Evolutionary conservation across 768 basidiomycete genomes (phyloP).

Genomic region (Gautieria morchelliformis): DNA sequence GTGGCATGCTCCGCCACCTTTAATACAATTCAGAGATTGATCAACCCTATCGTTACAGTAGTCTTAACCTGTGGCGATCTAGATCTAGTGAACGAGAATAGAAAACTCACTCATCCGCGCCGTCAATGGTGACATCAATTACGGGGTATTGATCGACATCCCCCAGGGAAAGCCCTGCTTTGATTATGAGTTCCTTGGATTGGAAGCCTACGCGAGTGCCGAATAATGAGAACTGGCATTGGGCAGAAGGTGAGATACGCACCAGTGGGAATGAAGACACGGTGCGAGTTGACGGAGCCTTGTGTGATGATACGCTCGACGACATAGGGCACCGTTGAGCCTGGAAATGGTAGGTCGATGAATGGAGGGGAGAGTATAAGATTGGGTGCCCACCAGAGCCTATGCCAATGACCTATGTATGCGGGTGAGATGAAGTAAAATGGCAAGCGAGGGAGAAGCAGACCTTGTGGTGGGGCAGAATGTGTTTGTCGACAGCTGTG

Average conservation of each 20-base stretch:
- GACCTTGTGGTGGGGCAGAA: constrained; percentile 76
- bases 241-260: constrained; percentile 11
- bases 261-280: constrained; percentile 90
- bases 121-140: constrained; percentile 96
- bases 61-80: neutral
- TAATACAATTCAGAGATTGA: constrained; percentile 79
- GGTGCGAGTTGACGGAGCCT: constrained; percentile 64
- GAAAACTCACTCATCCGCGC: constrained; percentile 83
- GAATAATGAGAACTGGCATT: neutral
- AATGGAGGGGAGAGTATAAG: neutral
- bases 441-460: constrained; percentile 11
- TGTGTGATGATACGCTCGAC: constrained; percentile 90
- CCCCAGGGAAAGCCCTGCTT: constrained; percentile 64
- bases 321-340: constrained; percentile 93
- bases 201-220: constrained; percentile 61
- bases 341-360: constrained; percentile 24
- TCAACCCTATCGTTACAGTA: constrained; percentile 60
- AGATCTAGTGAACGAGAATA: neutral
- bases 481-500: constrained; percentile 87
- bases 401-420: constrained; percentile 73
- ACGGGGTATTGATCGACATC: constrained; percentile 83
- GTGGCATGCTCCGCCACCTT: constrained; percentile 96
- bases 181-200: constrained; percentile 89
- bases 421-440: constrained; percentile 2
- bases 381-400: constrained; percentile 54